Base-by-base conservation (phyloP, 495 filamentous ascomycete species). In the Aspergillus egyptiacus region DNA sequence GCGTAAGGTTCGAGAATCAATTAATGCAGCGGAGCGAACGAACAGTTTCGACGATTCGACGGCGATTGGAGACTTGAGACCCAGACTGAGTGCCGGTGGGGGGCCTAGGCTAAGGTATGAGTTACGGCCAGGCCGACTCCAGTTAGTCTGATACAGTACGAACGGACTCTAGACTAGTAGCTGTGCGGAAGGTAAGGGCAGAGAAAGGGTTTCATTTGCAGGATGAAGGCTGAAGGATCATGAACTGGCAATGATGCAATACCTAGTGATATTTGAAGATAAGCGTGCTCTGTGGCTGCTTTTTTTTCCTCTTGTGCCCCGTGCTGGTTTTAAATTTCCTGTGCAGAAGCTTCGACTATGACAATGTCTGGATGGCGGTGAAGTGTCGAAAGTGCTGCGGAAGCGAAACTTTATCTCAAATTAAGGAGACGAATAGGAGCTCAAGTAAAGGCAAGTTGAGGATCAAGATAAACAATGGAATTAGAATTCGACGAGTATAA, bases 141-240 rank as follows among this genome's bases (percentile, higher is more conserved):
- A 43, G 48, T 50, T 50, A 50, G 48, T 50, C 30, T 5, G 32
- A 30, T 14, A 27, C 44, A 46, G 32, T 11, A 47, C 1, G 20
- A 15, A 35, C 13, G 35, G 8, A 20, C 35, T 30, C 24, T 48
- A 9, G 17, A 25, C 30, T 48, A 32, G 32, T 24, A 42, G 38
- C 42, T 48, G 51, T 53, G 44, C 44, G 50, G 50, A 53, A n/a
- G n/a, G n/a, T n/a, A n/a, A n/a, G 50, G 27, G 35, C 32, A 9
- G 9, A 22, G 11, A 27, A 35, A 44, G 10, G 30, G 43, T 22
- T 46, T 46, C 19, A 35, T 35, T 50, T 19, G 36, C n/a, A 24
- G 18, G 18, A 23, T n/a, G 31, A 46, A 27, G 32, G 6, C 32
- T 46, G 32, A 17, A 35, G 31, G 32, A 45, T 45, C 19, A 14